A percentile compares a stretch with the other conserved stretches of the same genome.
phyloP scores from a whole-genome alignment of 192 early-diverging fungal genomes.

The Glomus cerebriforme region DNA sequence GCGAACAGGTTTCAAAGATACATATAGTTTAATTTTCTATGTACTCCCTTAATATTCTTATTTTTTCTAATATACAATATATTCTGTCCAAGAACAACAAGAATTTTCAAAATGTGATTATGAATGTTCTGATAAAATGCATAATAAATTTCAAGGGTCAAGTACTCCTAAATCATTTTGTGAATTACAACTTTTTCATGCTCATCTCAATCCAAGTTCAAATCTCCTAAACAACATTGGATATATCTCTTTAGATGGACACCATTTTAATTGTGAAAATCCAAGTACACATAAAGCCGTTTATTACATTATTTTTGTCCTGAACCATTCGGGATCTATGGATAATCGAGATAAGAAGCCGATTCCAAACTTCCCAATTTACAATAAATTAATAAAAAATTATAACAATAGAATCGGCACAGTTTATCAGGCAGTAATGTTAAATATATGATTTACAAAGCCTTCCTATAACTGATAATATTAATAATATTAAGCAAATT shows the following conservation, averaged over 20 bases:
- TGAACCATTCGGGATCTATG: slow-evolving; percentile 27
- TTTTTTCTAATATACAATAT: slow-evolving; percentile 30
- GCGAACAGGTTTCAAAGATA: slow-evolving; percentile 29
- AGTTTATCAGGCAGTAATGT: slow-evolving; percentile 18
- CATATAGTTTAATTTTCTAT: not conserved
- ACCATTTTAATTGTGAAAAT: slow-evolving; percentile 33
- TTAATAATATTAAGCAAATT: not conserved
- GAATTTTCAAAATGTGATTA: slow-evolving; percentile 33
- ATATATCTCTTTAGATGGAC: slow-evolving; percentile 32
- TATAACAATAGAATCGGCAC: slow-evolving; percentile 33
- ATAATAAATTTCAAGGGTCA: not conserved
- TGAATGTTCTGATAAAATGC: slow-evolving; percentile 25
- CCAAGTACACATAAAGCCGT: not conserved
- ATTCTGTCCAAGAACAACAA: slow-evolving; percentile 15
- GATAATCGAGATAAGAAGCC: slow-evolving; percentile 5
- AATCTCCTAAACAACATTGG: not conserved
- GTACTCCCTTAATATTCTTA: not conserved
- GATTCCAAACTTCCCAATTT: too few relatives aligned
- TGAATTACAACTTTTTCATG: slow-evolving; percentile 19
- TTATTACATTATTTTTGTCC: slow-evolving; percentile 34
- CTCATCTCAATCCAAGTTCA: not conserved
- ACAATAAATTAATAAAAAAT: not conserved
- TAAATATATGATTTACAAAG: too few relatives aligned
- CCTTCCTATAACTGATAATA: too few relatives aligned
- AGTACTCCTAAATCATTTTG: slow-evolving; percentile 20